These are phyloP conservation scores for Nothophytophthora sp. DNA, from an alignment of 352 stramenopile species.

Conservation along the genomic window DNA sequence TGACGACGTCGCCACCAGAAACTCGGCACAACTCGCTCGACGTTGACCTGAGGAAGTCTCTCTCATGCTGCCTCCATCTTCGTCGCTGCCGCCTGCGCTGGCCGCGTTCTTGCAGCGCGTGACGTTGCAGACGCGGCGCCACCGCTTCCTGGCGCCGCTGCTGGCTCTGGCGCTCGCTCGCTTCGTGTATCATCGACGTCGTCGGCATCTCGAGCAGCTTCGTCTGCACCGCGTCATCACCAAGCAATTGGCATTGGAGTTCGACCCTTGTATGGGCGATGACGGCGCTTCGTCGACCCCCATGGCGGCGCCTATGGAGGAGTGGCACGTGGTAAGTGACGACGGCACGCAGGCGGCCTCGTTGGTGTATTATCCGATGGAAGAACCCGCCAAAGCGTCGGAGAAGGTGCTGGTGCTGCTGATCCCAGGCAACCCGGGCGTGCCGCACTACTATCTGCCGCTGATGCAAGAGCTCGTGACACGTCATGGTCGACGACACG, in stretches of 20 bases:
- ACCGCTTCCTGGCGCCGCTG: constrained; percentile 37
- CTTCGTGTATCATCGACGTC: constrained; percentile 46
- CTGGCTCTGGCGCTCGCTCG: constrained; percentile 41
- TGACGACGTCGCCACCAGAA: no score
- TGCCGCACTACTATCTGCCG: constrained; percentile 67
- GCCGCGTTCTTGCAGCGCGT: constrained; percentile 26
- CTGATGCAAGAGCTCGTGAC: constrained; percentile 58
- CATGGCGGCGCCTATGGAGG: constrained; percentile 26
- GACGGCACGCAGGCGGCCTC: constrained; percentile 46
- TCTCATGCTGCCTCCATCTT: neutral
- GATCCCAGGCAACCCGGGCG: constrained; percentile 65
- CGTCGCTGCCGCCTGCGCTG: constrained; percentile 11
- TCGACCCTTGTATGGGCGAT: constrained; percentile 1
- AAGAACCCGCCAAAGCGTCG: neutral
- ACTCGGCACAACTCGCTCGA: no score
- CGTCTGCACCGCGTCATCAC: constrained; percentile 37
- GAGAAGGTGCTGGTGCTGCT: constrained; percentile 58
- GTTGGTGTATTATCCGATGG: constrained; percentile 42
- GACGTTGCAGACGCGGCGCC: constrained; percentile 26
- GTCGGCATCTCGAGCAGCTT: constrained; percentile 42
- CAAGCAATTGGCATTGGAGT: constrained; percentile 23
- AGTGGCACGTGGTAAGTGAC: constrained; percentile 48
- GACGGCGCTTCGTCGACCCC: constrained; percentile 7
- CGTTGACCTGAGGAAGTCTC: no score
- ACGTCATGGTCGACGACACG: constrained; percentile 31